Base-by-base conservation (phyloP, 441 rosid genomes). In the Populus hybrid region DNA sequence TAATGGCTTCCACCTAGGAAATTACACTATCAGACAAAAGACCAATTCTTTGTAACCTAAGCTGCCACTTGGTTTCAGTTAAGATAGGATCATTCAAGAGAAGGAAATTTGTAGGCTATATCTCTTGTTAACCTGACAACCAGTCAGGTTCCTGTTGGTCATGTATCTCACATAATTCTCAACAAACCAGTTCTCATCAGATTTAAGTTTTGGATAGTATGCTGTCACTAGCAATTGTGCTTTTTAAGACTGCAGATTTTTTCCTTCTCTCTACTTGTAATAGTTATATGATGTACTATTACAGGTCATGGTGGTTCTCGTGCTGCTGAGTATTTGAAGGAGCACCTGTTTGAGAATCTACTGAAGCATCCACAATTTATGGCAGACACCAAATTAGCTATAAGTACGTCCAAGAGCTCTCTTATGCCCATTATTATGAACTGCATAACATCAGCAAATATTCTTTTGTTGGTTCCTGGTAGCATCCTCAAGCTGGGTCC, bases 281-380 rank as follows among this genome's bases (percentile, higher is more conserved):
- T 57, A 18, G 11, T 2, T 75, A 67, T 75, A 71, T 46, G 35
- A 65, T 63, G 14, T 26, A 5, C 73, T 35, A 21, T 71, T 77
- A 34, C 92, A 97, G 99, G 99, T 76, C 99, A 97, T 86, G 99
- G 98, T 78, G 98, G 99, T 79, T 92, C 98, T 79, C 98, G 91
- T 67, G 99, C 99, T 79, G 97, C 98, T 71, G 97, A 93, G 85
- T 94, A 88, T 87, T 86, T 97, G 85, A 97, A 93, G 89, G 87
- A 88, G 80, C 97, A 94, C 83, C 92, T 97, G 73, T 93, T 97
- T 88, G 91, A 88, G 83, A 97, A 94, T 86, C 91, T 94, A 74
- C 78, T 88, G 91, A 92, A 90, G 85, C 98, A 93, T 85, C 97
- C 98, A 7, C 89, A 88, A 72, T 93, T 97, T 84, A 75, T 88